Evolutionary conservation across 805 yeast species (phyloP), one percentile per base, ranked within the genome.

Genomic region (Yarrowia yakushimensis): DNA sequence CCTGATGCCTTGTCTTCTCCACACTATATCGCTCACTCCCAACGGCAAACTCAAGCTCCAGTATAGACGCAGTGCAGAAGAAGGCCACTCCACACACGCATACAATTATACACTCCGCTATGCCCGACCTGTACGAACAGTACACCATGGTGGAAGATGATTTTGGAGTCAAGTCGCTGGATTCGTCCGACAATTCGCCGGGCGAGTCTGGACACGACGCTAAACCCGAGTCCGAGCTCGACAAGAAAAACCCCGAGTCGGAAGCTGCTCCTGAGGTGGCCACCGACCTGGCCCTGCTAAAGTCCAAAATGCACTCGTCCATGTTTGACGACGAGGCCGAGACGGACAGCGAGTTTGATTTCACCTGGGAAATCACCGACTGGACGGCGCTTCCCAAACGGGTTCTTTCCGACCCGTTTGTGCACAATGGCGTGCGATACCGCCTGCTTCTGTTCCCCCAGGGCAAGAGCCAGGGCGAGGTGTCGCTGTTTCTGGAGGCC

Each of bases 401-500:
- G 66, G 64, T 70, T 63, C 70, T 70, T 23, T 72, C 75, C 10
- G 74, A 71, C 22, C 54, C 66, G 36, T 67, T 70, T 69, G 67
- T 68, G 63, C 62, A 70, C 55, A 71, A 73, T 22, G 72, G 71
- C 52, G 69, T 64, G 62, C 63, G 66, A 68, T 66, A 77, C 77
- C 84, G 85, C 67, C 71, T 91, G 2, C 76, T 93, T 41, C 71
- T 93, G 34, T 89, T 91, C 71, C 96, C 97, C 0, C 81, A 81
- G 54, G 94, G 96, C 1, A 87, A 86, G 68, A 54, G 30, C 50
- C 78, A 82, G 59, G 79, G 79, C 65, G 77, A 79, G 63, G 73
- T 90, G 8, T 90, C 97, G 0, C 73, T 90, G 25, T 94, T 90
- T 72, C 76, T 94, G 65, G 96, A 90, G 68, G 94, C 96, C 0